phyloP scores from a whole-genome alignment of 257 asterid species.

The Galeopsis tetrahit region DNA sequence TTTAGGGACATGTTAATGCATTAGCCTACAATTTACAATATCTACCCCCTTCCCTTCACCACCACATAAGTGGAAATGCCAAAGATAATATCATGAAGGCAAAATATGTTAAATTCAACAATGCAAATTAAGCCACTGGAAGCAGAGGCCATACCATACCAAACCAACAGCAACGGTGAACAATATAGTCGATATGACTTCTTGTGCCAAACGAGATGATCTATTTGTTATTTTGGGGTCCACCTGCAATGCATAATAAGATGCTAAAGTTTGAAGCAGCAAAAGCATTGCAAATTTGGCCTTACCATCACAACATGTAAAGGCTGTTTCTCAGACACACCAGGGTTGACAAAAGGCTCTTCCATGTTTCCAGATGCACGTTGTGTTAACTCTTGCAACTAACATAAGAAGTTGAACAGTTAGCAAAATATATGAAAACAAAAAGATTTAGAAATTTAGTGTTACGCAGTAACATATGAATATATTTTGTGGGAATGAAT shows the following conservation, averaged over 20 bases:
- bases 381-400: conserved; percentile 96
- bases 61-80: neutral
- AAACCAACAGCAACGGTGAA: conserved; percentile 84
- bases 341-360: conserved; percentile 77
- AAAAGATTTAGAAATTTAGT: neutral
- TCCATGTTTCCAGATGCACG: conserved; percentile 82
- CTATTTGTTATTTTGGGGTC: conserved; percentile 72
- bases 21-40: too few species aligned
- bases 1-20: too few species aligned
- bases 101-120: neutral
- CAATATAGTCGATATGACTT: conserved; percentile 74
- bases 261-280: conserved; percentile 25
- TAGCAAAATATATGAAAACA: conserved; percentile 6
- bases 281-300: neutral
- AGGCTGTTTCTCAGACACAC: conserved; percentile 88
- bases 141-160: conserved; percentile 67
- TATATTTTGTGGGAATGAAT: conserved; percentile 8
- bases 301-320: conserved; percentile 90
- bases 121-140: conserved; percentile 25
- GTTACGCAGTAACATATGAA: neutral
- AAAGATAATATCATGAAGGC: neutral
- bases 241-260: conserved; percentile 59
- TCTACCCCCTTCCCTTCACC: too few species aligned
- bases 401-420: conserved; percentile 40
- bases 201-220: conserved; percentile 83